Evolutionary conservation across 2,329 filamentous ascomycete genomes (phyloP).

Genomic region (Venturia nashicola): DNA sequence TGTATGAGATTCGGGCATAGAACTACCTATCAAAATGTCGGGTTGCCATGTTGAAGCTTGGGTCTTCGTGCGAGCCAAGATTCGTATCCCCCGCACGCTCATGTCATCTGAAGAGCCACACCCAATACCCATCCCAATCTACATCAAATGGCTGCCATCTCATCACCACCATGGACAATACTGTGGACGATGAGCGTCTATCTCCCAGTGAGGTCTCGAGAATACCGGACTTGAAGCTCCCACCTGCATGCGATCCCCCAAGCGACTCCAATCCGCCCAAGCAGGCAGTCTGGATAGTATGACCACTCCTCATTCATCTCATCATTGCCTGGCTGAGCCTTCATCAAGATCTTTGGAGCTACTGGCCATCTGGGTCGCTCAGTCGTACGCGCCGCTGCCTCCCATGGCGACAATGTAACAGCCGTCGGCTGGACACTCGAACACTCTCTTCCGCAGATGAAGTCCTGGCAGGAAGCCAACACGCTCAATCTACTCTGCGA

Average conservation of each 20-base stretch:
- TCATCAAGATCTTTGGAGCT: conserved; percentile 68
- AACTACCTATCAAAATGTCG: neutral
- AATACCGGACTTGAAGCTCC: conserved; percentile 46
- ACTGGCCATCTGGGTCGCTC: conserved; percentile 96
- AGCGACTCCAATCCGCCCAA: conserved; percentile 55
- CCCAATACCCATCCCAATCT: neutral
- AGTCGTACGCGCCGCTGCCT: conserved; percentile 69
- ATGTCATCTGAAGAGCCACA: neutral
- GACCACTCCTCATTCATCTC: conserved; percentile 19
- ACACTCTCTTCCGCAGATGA: conserved; percentile 60
- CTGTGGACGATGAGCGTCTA: conserved; percentile 14
- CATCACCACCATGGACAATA: conserved; percentile 16
- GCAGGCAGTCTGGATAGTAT: conserved; percentile 79
- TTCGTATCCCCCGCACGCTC: neutral
- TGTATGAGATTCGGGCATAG: no score
- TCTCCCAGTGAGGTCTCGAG: conserved; percentile 23
- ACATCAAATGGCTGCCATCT: neutral
- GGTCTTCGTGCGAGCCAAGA: neutral
- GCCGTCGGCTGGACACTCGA: conserved; percentile 78
- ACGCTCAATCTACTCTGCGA: conserved; percentile 81
- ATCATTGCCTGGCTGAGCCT: neutral
- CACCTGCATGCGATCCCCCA: conserved; percentile 77
- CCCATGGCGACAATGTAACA: conserved; percentile 70
- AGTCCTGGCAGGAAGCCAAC: conserved; percentile 50
- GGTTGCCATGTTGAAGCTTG: neutral